Evolutionary conservation across 345 rosid genomes (phyloP).

Genomic region (Eutrema japonicum): DNA sequence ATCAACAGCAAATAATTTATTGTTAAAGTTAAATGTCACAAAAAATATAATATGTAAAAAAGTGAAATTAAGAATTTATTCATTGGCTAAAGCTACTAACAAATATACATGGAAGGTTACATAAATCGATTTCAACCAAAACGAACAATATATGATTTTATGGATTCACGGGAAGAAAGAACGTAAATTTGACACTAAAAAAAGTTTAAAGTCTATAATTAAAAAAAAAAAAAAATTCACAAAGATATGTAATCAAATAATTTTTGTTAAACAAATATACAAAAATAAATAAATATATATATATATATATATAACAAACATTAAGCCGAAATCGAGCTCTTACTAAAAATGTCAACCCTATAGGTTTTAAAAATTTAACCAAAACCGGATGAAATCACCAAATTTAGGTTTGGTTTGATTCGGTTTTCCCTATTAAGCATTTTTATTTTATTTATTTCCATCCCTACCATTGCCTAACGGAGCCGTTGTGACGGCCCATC

Average conservation of each 20-base stretch:
- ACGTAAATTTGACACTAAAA: no score
- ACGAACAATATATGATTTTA: no score
- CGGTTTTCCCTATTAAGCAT: not conserved
- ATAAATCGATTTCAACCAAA: no score
- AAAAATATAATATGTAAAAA: no score
- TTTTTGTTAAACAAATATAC: not conserved
- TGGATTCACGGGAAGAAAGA: no score
- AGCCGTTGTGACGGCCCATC: constrained; percentile 68
- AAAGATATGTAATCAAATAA: not conserved
- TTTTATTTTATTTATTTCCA: not conserved
- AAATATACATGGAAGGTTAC: no score
- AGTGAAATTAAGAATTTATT: no score
- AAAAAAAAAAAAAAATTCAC: not conserved
- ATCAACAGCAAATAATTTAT: no score
- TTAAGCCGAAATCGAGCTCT: not conserved
- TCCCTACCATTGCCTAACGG: constrained; percentile 53
- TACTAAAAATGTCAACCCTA: not conserved
- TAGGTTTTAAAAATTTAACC: not conserved
- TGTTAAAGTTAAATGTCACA: no score
- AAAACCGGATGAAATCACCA: not conserved
- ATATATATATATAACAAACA: no score
- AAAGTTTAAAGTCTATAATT: not conserved
- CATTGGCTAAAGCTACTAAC: no score
- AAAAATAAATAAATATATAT: no score
- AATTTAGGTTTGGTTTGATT: constrained; percentile 22